Evolutionary conservation across 345 rosid genomes (phyloP).

Genomic region (Rhodomyrtus tomentosa): DNA sequence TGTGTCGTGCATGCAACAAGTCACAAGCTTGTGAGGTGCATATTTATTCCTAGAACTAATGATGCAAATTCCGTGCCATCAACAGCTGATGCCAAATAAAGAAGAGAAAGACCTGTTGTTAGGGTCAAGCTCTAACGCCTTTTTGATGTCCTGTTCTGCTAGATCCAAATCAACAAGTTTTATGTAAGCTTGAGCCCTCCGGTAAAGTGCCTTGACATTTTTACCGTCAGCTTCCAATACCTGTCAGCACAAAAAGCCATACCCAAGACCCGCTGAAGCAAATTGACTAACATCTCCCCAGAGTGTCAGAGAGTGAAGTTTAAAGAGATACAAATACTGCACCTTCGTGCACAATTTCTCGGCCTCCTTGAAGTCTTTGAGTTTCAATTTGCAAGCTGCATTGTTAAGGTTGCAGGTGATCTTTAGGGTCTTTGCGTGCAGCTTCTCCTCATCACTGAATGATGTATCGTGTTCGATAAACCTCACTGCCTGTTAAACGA

Average conservation of each 20-base stretch:
- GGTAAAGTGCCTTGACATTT: conserved; percentile 35
- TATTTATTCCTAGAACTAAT: background rate
- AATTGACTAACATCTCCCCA: background rate
- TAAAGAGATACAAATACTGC: background rate
- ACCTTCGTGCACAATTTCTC: conserved; percentile 13
- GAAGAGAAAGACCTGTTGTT: conserved; percentile 17
- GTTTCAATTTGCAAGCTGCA: conserved; percentile 14
- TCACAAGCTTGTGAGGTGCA: background rate
- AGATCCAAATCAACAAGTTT: conserved; percentile 26
- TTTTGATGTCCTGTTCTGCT: conserved; percentile 40
- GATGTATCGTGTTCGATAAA: conserved; percentile 5
- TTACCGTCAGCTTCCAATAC: conserved; percentile 24
- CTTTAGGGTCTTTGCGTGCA: conserved; percentile 5
- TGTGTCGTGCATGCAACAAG: background rate
- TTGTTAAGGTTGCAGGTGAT: conserved; percentile 7
- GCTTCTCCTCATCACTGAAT: conserved; percentile 14
- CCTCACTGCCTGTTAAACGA: conserved; percentile 3
- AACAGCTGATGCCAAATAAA: background rate
- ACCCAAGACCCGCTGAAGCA: background rate
- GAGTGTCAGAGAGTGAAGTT: background rate
- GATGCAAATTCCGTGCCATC: background rate
- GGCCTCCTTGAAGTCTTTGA: conserved; percentile 7
- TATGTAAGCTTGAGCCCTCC: conserved; percentile 41
- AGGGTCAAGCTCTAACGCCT: conserved; percentile 40
- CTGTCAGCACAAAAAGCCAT: background rate